Conservation (phyloP, 176 grass and related monocot genomes). For the Themeda triandra region DNA sequence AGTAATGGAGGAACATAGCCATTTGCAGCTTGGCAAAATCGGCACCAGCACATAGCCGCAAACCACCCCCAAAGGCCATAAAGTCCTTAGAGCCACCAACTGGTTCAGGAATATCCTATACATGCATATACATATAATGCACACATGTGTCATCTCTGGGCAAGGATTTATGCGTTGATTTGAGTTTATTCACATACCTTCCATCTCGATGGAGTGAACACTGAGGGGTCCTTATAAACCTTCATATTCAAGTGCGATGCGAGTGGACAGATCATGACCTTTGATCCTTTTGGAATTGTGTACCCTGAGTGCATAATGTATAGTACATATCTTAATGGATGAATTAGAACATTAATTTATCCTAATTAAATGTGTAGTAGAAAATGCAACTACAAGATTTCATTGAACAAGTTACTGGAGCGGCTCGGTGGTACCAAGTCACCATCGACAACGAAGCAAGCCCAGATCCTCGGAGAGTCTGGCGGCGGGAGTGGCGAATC, state of each 20-base stretch:
- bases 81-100: slow-evolving; percentile 53
- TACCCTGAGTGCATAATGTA: slow-evolving; percentile 25
- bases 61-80: slow-evolving; percentile 59
- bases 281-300: slow-evolving; percentile 52
- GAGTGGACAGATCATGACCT: slow-evolving; percentile 45
- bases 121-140: neutral
- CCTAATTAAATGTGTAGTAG: neutral
- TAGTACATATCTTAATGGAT: neutral
- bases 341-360: neutral
- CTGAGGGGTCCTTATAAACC: slow-evolving; percentile 43
- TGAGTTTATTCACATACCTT: slow-evolving; percentile 11
- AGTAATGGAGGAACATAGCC: slow-evolving; percentile 56
- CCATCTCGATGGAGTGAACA: slow-evolving; percentile 71
- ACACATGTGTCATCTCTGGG: neutral
- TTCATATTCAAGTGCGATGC: slow-evolving; percentile 31
- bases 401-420: too few species aligned
- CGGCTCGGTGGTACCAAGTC: too few species aligned
- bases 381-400: neutral
- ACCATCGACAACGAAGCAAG: too few species aligned
- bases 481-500: too few species aligned
- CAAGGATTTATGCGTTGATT: neutral
- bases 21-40: slow-evolving; percentile 61
- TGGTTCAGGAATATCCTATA: slow-evolving; percentile 41
- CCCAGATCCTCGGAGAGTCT: too few species aligned
- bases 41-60: slow-evolving; percentile 49